phyloP scores from a whole-genome alignment of 1,139 yeast species.

The Saccharomyces hybrid region DNA sequence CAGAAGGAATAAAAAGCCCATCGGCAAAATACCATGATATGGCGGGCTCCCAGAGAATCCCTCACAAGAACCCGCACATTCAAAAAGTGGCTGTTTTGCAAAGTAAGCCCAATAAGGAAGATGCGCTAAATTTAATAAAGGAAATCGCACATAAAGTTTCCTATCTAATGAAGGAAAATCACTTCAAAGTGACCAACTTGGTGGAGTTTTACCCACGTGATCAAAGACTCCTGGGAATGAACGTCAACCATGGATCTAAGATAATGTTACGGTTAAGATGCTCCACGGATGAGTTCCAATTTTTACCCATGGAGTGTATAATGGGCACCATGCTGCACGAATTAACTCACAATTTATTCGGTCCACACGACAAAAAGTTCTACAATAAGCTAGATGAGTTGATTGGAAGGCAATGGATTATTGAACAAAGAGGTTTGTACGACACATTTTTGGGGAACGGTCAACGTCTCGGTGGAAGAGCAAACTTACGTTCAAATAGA shows the following conservation, averaged over 20 bases:
- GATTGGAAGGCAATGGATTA: constrained; percentile 47
- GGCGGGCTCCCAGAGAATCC: background rate
- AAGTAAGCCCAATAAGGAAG: constrained; percentile 44
- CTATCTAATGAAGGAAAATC: constrained; percentile 65
- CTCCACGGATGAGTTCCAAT: constrained; percentile 46
- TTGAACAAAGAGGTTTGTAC: constrained; percentile 37
- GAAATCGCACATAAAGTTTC: constrained; percentile 56
- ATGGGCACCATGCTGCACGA: constrained; percentile 87
- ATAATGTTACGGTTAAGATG: constrained; percentile 65
- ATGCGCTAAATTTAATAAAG: constrained; percentile 51
- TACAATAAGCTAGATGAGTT: constrained; percentile 58
- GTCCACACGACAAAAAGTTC: constrained; percentile 73
- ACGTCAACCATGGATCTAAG: constrained; percentile 77
- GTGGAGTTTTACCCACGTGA: constrained; percentile 83
- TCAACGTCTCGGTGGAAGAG: constrained; percentile 41
- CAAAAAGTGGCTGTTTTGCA: constrained; percentile 47
- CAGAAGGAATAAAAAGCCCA: background rate
- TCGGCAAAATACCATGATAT: background rate
- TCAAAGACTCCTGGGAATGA: constrained; percentile 62
- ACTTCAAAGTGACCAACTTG: constrained; percentile 57
- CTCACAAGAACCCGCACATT: constrained; percentile 21
- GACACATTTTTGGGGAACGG: constrained; percentile 44
- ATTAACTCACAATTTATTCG: constrained; percentile 67
- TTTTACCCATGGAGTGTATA: constrained; percentile 59
- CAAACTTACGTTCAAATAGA: constrained; percentile 9